Base-by-base conservation (phyloP, 78 protist species). In the Ministeria vibrans region DNA sequence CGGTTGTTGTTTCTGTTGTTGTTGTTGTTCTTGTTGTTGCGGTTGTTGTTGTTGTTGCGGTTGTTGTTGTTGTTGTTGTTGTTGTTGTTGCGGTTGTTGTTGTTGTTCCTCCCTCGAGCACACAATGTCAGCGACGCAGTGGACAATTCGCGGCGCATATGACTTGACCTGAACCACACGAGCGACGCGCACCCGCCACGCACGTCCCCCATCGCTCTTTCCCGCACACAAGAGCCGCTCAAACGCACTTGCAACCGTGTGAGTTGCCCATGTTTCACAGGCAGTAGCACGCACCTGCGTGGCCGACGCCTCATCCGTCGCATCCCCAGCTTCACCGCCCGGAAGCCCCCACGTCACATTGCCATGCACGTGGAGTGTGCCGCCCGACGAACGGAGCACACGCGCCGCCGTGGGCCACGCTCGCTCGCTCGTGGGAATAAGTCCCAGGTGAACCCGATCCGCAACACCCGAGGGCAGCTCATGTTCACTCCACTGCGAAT, bases 391-490 rank as follows among this genome's bases (percentile, higher is more conserved):
- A 3, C 25, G 7, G 30, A 64, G 42, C 43, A 5, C 34, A 2
- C 44, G 44, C 71, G 22, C n/a, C 15, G 71, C 71, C 39, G 71
- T 64, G 36, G 71, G 43, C 71, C 71, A 64, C 34, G 36, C 34
- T 18, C 36, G 44, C 1, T 25, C 15, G 71, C 71, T 64, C 71
- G 71, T 23, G 44, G 71, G 71, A 36, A 64, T 64, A 25, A 64
- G 71, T 25, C 71, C 71, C 43, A 64, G 71, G 39, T n/a, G 3
- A 18, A 64, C 42, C 44, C 71, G 71, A 36, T 64, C 11, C 13
- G 71, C 71, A 18, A 28, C 34, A 18, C 71, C 71, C 39, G 22
- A 25, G 44, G 36, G 44, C n/a, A n/a, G n/a, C n/a, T n/a, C n/a
- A n/a, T n/a, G n/a, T n/a, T n/a, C n/a, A n/a, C n/a, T n/a, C n/a